Percentiles rank a stretch among this genome's conserved stretches.
These are phyloP conservation scores for Auricularia cornea DNA, from an alignment of 768 basidiomycete genomes.

Conservation along the genomic window DNA sequence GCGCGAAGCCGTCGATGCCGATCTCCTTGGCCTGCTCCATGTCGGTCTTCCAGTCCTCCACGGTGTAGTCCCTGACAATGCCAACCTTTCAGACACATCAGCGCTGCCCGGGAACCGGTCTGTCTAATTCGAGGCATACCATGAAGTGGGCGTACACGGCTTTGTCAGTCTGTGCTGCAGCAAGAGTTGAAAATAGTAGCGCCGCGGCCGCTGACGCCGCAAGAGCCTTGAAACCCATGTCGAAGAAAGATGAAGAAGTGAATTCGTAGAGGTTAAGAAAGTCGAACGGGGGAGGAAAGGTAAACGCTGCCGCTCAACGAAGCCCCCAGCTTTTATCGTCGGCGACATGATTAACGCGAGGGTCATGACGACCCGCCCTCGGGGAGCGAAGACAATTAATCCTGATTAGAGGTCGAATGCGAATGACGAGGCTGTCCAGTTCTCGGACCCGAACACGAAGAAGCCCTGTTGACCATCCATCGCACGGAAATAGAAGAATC, in stretches of 20 bases:
- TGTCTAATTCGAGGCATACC: too few species aligned
- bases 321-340: not conserved
- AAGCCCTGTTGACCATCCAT: too few species aligned
- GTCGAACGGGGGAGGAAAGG: not conserved
- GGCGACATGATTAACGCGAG: too few species aligned
- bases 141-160: not conserved
- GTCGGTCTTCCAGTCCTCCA: not conserved
- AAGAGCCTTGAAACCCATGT: not conserved
- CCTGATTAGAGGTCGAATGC: too few species aligned
- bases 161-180: not conserved
- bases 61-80: not conserved
- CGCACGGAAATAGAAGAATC: too few species aligned
- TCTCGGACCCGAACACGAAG: too few species aligned
- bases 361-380: too few species aligned
- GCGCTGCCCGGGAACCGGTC: too few species aligned
- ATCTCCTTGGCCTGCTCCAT: not conserved
- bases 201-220: not conserved
- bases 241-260: not conserved
- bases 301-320: not conserved
- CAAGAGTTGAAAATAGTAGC: not conserved
- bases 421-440: too few species aligned
- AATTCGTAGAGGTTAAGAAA: not conserved
- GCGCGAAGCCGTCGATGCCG: not conserved
- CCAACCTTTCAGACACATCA: not conserved
- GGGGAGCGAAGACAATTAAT: too few species aligned